A percentile compares a stretch with the other conserved stretches of the same genome.
These are phyloP conservation scores for Panaeolus papilionaceus DNA, from an alignment of 768 basidiomycete species.

Conservation along the genomic window DNA sequence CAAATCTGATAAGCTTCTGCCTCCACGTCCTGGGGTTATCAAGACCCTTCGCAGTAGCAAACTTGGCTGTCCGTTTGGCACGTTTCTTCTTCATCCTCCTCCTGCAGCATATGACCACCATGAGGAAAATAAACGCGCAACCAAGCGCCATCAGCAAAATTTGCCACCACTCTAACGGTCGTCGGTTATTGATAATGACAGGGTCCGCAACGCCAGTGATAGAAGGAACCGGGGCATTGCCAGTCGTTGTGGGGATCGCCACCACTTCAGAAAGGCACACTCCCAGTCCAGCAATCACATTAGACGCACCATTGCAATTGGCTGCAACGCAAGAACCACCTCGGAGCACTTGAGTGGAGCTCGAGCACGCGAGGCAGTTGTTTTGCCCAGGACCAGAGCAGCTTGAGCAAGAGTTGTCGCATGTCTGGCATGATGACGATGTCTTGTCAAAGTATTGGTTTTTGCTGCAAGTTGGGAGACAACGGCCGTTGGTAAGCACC, in stretches of 20 bases:
- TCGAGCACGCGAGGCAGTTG: conserved; percentile 78
- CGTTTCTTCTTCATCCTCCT: conserved; percentile 72
- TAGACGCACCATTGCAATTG: conserved; percentile 60
- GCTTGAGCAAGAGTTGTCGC: conserved; percentile 80
- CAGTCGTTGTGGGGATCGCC: conserved; percentile 50
- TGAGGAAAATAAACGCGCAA: conserved; percentile 77
- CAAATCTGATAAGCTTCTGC: conserved; percentile 58
- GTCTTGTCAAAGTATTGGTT: conserved; percentile 75
- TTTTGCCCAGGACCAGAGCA: conserved; percentile 73
- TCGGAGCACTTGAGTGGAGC: conserved; percentile 64
- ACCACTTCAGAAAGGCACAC: conserved; percentile 83
- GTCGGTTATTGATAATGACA: conserved; percentile 37
- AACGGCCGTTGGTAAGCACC: conserved; percentile 77
- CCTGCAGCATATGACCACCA: conserved; percentile 71
- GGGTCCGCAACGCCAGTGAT: conserved; percentile 67
- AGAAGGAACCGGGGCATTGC: conserved; percentile 60
- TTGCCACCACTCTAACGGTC: conserved; percentile 77
- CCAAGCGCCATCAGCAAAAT: conserved; percentile 85
- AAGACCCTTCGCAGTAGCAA: conserved; percentile 65
- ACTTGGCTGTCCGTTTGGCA: conserved; percentile 67
- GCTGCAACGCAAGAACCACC: conserved; percentile 69
- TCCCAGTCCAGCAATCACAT: conserved; percentile 73
- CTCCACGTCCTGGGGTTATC: conserved; percentile 60
- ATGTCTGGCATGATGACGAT: conserved; percentile 67
- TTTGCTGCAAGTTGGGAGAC: conserved; percentile 78